Evolutionary conservation across 2,329 filamentous ascomycete species (phyloP).

Genomic region (Colletotrichum scovillei): DNA sequence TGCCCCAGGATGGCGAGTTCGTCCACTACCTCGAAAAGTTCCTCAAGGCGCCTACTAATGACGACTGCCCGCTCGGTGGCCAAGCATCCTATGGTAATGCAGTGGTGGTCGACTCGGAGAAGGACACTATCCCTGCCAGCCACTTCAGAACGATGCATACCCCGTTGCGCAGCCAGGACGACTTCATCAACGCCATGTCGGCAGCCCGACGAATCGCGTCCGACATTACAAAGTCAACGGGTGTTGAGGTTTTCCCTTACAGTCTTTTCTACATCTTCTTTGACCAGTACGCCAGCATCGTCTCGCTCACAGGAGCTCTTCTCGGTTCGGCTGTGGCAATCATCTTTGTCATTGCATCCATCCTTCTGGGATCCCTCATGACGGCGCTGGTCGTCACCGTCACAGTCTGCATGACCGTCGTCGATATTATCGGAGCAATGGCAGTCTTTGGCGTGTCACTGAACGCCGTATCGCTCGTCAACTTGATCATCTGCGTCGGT

Average conservation of each 20-base stretch:
- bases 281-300: slow-evolving; percentile 92
- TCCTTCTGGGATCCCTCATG: slow-evolving; percentile 84
- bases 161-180: slow-evolving; percentile 85
- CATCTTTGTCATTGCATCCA: slow-evolving; percentile 82
- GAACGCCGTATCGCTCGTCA: slow-evolving; percentile 95
- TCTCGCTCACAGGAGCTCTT: slow-evolving; percentile 81
- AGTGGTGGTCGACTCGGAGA: slow-evolving; percentile 79
- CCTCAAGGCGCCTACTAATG: slow-evolving; percentile 81
- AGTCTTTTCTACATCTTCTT: slow-evolving; percentile 99
- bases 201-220: slow-evolving; percentile 88
- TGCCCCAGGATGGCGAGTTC: slow-evolving; percentile 95
- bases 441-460: slow-evolving; percentile 87
- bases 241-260: slow-evolving; percentile 92
- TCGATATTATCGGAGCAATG: slow-evolving; percentile 97
- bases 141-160: slow-evolving; percentile 94
- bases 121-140: slow-evolving; percentile 78
- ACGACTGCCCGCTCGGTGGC: slow-evolving; percentile 88
- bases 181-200: slow-evolving; percentile 93
- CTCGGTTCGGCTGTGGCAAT: slow-evolving; percentile 86
- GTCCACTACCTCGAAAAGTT: slow-evolving; percentile 87
- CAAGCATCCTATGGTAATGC: slow-evolving; percentile 88
- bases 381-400: slow-evolving; percentile 86
- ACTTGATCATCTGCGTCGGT: slow-evolving; percentile 95
- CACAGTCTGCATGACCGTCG: slow-evolving; percentile 92
- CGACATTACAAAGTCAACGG: slow-evolving; percentile 77